phyloP scores from a whole-genome alignment of 345 rosid species.

The Rhodamnia argentea region DNA sequence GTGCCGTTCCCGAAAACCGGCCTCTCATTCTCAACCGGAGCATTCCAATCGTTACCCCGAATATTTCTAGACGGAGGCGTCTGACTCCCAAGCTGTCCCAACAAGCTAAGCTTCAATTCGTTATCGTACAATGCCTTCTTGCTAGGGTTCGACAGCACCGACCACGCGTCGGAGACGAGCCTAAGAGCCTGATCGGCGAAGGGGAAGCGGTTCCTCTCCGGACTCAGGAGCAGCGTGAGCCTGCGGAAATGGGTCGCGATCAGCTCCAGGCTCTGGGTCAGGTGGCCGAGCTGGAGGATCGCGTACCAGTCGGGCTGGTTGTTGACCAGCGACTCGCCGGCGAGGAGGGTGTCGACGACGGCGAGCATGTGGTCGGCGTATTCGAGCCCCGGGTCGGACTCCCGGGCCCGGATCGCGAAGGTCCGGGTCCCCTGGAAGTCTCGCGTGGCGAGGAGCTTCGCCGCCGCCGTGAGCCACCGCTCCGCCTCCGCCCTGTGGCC shows the following conservation, averaged over 20 bases:
- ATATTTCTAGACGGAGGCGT: conserved; percentile 1
- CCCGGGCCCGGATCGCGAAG: conserved; percentile 81
- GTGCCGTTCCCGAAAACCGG: conserved; percentile 2
- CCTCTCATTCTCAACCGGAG: background rate
- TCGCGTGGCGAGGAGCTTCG: conserved; percentile 64
- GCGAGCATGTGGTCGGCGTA: conserved; percentile 65
- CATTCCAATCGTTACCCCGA: conserved; percentile 5
- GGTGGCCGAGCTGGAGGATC: conserved; percentile 61
- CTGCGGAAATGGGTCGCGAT: conserved; percentile 74
- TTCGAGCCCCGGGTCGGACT: conserved; percentile 55
- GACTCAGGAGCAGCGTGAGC: conserved; percentile 62
- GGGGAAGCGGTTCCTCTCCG: conserved; percentile 47
- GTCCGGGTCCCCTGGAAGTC: conserved; percentile 72
- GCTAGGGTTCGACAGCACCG: conserved; percentile 52
- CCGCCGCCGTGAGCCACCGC: conserved; percentile 78
- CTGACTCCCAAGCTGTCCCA: conserved; percentile 23
- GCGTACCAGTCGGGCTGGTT: conserved; percentile 63
- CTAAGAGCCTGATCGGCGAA: conserved; percentile 71
- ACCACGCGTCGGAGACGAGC: conserved; percentile 80
- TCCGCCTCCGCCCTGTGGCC: conserved; percentile 48
- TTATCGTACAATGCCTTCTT: conserved; percentile 67
- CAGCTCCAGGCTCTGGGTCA: conserved; percentile 59
- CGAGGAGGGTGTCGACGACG: conserved; percentile 66
- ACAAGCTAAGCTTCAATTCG: conserved; percentile 55
- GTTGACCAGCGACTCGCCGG: conserved; percentile 30